These are phyloP conservation scores for Saksenaea vasiformis DNA, from an alignment of 371 early-diverging fungal species.

Conservation along the genomic window DNA sequence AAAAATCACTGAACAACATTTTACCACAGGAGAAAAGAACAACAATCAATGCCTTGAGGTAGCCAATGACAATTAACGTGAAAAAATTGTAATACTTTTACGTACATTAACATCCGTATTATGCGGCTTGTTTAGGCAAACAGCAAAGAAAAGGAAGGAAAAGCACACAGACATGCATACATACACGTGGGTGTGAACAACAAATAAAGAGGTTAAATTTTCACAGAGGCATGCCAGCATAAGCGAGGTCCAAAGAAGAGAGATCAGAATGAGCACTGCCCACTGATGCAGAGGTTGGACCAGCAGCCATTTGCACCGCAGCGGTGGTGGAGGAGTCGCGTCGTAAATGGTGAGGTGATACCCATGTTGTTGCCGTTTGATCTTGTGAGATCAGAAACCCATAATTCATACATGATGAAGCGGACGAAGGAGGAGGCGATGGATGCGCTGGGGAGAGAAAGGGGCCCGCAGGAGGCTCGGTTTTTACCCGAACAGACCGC, in stretches of 20 bases:
- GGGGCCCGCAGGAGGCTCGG: neutral
- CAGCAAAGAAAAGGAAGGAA: neutral
- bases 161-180: neutral
- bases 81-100: too few relatives aligned
- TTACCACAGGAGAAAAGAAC: too few relatives aligned
- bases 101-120: too few relatives aligned
- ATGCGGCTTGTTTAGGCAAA: neutral
- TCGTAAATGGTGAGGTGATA: neutral
- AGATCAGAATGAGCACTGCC: neutral
- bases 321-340: neutral
- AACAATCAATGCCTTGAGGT: too few relatives aligned
- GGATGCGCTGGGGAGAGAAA: neutral
- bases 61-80: too few relatives aligned
- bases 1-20: too few relatives aligned
- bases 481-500: neutral
- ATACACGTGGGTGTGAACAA: too few relatives aligned
- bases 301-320: neutral
- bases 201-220: neutral
- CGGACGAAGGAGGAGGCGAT: neutral
- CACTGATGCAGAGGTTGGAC: neutral
- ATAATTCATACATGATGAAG: neutral
- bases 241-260: neutral
- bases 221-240: constrained; percentile 1
- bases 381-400: neutral
- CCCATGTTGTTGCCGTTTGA: neutral